Evolutionary conservation across 1,284 basidiomycete genomes (phyloP).

Genomic region (Cutaneotrichosporon cavernicola): DNA sequence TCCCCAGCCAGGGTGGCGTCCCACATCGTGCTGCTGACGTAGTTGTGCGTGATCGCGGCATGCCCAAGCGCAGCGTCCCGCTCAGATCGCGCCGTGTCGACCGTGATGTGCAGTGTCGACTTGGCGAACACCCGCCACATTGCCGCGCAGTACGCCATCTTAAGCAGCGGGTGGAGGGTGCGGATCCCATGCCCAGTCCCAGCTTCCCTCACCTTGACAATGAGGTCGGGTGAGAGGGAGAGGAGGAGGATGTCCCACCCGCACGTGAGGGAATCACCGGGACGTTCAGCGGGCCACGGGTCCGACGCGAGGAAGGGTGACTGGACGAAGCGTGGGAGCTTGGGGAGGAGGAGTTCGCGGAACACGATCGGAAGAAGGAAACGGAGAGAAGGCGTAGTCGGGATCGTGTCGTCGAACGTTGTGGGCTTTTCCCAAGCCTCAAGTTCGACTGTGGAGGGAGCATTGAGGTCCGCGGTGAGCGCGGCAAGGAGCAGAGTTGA

Average conservation of each 20-base stretch:
- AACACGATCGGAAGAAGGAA: slow-evolving; percentile 35
- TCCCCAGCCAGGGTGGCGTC: slow-evolving; percentile 13
- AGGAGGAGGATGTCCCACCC: slow-evolving; percentile 22
- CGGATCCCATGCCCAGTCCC: slow-evolving; percentile 30
- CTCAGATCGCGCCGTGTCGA: slow-evolving; percentile 28
- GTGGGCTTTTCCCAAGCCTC: slow-evolving; percentile 8
- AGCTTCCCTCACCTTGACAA: slow-evolving; percentile 26
- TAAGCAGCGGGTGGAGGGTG: slow-evolving; percentile 42
- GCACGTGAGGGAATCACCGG: slow-evolving; percentile 12
- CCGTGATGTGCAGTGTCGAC: slow-evolving; percentile 9
- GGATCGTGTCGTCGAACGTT: slow-evolving; percentile 33
- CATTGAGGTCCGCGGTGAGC: slow-evolving; percentile 9
- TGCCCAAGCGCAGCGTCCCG: slow-evolving; percentile 31
- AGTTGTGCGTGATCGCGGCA: slow-evolving; percentile 36
- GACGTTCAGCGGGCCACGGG: slow-evolving; percentile 34
- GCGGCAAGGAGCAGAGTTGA: slow-evolving; percentile 5
- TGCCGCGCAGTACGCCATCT: slow-evolving; percentile 32
- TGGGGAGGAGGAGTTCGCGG: slow-evolving; percentile 38
- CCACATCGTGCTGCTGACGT: slow-evolving; percentile 28
- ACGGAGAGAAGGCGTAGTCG: slow-evolving; percentile 25
- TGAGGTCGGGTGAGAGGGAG: slow-evolving; percentile 18
- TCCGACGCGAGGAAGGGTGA: slow-evolving; percentile 21
- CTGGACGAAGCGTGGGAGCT: slow-evolving; percentile 36
- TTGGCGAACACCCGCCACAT: slow-evolving; percentile 30
- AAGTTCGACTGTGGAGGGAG: neutral